Conservation (phyloP, 1,284 basidiomycete species). For the Taiwanofungus camphoratus region DNA sequence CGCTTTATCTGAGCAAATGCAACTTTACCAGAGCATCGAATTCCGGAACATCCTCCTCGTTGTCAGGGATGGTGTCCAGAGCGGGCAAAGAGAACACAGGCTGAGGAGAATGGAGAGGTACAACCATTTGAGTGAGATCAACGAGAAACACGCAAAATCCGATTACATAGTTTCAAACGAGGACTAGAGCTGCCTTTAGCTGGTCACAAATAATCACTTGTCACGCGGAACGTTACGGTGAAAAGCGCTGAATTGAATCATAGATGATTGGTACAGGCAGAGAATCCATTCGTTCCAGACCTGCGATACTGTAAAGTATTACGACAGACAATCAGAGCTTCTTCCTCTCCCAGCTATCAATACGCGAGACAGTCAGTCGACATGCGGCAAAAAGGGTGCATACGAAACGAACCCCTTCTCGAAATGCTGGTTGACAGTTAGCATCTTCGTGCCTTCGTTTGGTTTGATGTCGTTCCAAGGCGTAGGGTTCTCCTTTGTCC, state of each 20-base stretch:
- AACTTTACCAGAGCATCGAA: constrained; percentile 35
- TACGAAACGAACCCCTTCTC: constrained; percentile 50
- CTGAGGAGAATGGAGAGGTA: constrained; percentile 36
- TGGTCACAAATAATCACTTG: constrained; percentile 7
- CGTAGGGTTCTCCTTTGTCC: constrained; percentile 75
- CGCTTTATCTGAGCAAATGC: background rate
- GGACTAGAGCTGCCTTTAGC: too few relatives aligned
- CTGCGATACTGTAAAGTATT: constrained; percentile 1
- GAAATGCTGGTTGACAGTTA: constrained; percentile 66
- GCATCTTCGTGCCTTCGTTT: constrained; percentile 65
- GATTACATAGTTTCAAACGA: too few relatives aligned
- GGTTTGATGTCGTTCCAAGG: constrained; percentile 76
- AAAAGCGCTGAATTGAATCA: constrained; percentile 35
- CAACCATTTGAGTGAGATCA: constrained; percentile 31
- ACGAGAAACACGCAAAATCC: too few relatives aligned
- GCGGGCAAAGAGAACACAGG: constrained; percentile 35
- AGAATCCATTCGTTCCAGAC: constrained; percentile 4
- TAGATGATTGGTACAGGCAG: constrained; percentile 6
- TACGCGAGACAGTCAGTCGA: constrained; percentile 9
- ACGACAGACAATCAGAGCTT: constrained; percentile 43
- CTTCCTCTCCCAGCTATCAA: constrained; percentile 61
- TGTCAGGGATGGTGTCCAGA: constrained; percentile 40
- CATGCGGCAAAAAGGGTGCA: constrained; percentile 1
- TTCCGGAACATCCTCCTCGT: constrained; percentile 43
- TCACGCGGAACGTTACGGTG: constrained; percentile 28